These are phyloP conservation scores for Vitis rotundifolia DNA, from an alignment of 164 flowering plant species.

Conservation along the genomic window DNA sequence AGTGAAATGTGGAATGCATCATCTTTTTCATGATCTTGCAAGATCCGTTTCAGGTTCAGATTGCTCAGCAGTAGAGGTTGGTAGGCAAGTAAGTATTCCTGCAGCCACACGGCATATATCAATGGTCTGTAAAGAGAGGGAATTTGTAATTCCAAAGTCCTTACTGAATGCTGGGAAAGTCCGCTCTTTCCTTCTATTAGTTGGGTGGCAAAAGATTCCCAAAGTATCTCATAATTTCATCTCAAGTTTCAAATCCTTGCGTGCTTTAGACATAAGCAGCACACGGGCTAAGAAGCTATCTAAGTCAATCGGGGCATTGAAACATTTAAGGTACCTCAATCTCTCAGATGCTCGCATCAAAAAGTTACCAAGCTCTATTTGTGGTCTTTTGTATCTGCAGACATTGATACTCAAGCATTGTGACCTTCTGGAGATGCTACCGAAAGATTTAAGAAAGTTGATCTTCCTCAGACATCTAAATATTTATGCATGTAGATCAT, in stretches of 20 bases:
- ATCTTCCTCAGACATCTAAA: neutral
- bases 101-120: neutral
- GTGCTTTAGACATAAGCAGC: neutral
- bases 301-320: neutral
- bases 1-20: neutral
- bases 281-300: neutral
- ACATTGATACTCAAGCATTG: neutral
- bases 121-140: neutral
- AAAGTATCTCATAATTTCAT: neutral
- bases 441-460: neutral
- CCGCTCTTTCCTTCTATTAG: neutral
- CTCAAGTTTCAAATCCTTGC: neutral
- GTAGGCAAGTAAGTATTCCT: neutral
- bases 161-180: neutral
- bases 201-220: neutral
- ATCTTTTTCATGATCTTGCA: neutral
- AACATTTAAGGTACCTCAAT: neutral
- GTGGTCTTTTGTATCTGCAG: neutral
- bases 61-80: neutral
- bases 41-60: neutral
- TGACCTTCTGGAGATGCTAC: neutral
- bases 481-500: neutral
- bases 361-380: neutral
- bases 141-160: neutral
- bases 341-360: neutral